Evolutionary conservation across 441 rosid species (phyloP), one percentile per base, ranked within the genome.

Genomic region (Cnidoscolus chayamansa): DNA sequence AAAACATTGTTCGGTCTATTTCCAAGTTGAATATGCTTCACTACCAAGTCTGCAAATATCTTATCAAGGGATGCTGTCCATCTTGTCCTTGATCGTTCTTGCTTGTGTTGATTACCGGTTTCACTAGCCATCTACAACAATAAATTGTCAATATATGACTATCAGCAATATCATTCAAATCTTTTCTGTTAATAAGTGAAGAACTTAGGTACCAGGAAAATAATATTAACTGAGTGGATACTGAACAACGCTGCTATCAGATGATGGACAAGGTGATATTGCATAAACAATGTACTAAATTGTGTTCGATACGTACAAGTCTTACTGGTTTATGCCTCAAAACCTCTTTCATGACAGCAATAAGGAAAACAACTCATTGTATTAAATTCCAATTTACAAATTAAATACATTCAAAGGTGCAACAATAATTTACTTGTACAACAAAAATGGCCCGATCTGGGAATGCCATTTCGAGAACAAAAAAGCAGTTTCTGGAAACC

Each of bases 11-110:
- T 86, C 3, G 85, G 89, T 50, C 92, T 87, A 73, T 84, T 89
- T 16, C 97, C 95, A 62, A 78, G 75, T 63, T 81, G 84, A 75
- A 93, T 93, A 79, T 90, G 97, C 75, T 84, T 83, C 50, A 90
- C 87, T n/a, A 93, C 87, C 77, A 90, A 77, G 78, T 93, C 94
- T 5, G 91, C 92, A 53, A 89, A 89, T 70, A 87, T 78, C 84
- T 73, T 89, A 81, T 93, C 97, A 7, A 84, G 85, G 45, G 80
- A 71, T 8, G 87, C 78, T 0, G 91, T 88, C 98, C 98, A 93
- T 84, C 92, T 81, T 59, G 86, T 85, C 74, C 94, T 83, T 17
- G 85, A 80, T 11, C 90, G 84, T 57, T 93, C 91, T 70, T 81
- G 90, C 89, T 88, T 89, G 32, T 71, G 79, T 65, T 79, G 88